A percentile compares a stretch with the other conserved stretches of the same genome.
Conservation (phyloP, 768 basidiomycete genomes). For the Leccinum subtestaceum region DNA sequence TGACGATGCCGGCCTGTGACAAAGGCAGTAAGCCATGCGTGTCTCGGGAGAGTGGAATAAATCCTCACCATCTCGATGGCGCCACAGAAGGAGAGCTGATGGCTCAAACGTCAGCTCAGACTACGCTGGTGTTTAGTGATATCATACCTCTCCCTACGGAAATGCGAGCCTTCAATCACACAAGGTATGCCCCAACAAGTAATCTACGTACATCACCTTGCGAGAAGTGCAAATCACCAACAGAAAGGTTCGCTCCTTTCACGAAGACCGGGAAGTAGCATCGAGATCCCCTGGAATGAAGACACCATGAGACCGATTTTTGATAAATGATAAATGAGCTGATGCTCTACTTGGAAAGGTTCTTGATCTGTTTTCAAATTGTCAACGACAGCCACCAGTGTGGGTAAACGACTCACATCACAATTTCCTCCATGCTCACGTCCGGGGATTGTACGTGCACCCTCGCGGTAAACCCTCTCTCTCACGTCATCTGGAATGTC, state of each 20-base stretch:
- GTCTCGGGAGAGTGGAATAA: neutral
- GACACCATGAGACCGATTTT: neutral
- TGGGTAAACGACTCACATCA: conserved; percentile 43
- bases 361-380: conserved; percentile 56
- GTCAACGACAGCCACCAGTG: neutral
- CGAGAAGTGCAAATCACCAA: conserved; percentile 78
- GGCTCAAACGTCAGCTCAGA: neutral
- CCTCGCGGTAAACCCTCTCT: conserved; percentile 58
- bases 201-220: conserved; percentile 59
- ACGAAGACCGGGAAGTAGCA: conserved; percentile 80
- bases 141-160: conserved; percentile 52
- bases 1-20: conserved; percentile 63
- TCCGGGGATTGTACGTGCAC: conserved; percentile 72
- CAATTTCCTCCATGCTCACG: conserved; percentile 82
- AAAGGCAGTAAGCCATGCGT: neutral
- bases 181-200: neutral
- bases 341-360: conserved; percentile 51
- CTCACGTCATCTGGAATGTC: conserved; percentile 46
- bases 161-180: conserved; percentile 9
- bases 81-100: conserved; percentile 67
- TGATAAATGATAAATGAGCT: neutral
- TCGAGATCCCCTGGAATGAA: conserved; percentile 50
- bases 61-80: conserved; percentile 69
- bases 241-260: conserved; percentile 71
- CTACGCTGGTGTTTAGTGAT: neutral